Conservation (phyloP, 257 asterid genomes). For the Solanum chmielewskii region DNA sequence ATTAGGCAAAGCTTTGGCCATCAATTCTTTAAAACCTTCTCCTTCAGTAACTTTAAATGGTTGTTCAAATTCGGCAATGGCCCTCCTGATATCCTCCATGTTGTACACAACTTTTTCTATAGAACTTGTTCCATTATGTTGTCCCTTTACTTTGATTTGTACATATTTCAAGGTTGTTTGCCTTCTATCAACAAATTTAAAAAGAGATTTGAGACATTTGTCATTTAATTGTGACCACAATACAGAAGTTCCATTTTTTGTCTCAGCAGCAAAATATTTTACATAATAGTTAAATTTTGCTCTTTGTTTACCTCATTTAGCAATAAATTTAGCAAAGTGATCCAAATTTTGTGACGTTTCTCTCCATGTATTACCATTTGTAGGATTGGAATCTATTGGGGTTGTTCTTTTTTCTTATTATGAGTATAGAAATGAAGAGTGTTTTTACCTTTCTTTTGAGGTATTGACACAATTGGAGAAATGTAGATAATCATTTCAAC, state of each 20-base stretch:
- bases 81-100: background rate
- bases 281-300: too few species aligned
- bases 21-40: too few species aligned
- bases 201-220: background rate
- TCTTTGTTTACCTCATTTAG: background rate
- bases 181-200: background rate
- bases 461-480: background rate
- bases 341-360: background rate
- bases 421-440: background rate
- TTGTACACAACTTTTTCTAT: too few species aligned
- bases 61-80: background rate
- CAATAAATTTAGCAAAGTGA: too few species aligned
- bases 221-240: background rate
- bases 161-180: background rate
- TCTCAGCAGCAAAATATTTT: background rate
- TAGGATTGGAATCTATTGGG: background rate
- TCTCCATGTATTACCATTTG: background rate
- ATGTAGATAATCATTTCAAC: too few species aligned
- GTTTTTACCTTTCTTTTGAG: background rate
- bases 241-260: background rate
- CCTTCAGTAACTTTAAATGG: too few species aligned
- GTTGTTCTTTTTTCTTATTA: too few species aligned
- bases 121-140: too few species aligned
- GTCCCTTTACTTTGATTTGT: background rate
- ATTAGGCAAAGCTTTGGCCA: background rate